Evolutionary conservation across 2,329 filamentous ascomycete species (phyloP).

Genomic region (Pestalotiopsis sp.): DNA sequence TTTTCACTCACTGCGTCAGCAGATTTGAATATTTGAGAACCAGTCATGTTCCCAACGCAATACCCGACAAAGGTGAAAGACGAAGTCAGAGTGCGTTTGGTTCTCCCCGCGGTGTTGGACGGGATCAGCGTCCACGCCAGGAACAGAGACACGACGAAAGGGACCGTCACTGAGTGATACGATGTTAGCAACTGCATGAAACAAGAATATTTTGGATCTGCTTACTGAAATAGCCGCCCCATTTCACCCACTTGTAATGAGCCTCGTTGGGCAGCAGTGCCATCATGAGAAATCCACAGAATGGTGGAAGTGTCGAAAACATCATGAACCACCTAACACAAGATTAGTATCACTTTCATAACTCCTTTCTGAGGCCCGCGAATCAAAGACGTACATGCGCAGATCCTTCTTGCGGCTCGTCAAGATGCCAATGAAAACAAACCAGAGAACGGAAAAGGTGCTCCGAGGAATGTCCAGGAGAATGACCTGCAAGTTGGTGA

Average conservation of each 20-base stretch:
- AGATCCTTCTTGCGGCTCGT: constrained; percentile 36
- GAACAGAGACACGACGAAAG: constrained; percentile 34
- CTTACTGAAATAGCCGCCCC: constrained; percentile 31
- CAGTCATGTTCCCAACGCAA: constrained; percentile 44
- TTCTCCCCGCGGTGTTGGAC: constrained; percentile 47
- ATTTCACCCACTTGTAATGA: constrained; percentile 38
- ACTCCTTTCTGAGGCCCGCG: no score
- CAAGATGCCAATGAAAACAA: constrained; percentile 34
- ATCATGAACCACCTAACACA: constrained; percentile 38
- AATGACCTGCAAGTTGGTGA: constrained; percentile 39
- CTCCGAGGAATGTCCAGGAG: constrained; percentile 37
- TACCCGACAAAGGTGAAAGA: constrained; percentile 17
- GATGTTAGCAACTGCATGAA: constrained; percentile 18
- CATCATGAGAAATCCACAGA: constrained; percentile 39
- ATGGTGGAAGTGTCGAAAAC: constrained; percentile 35
- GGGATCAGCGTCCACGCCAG: constrained; percentile 41
- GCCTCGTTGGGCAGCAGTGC: constrained; percentile 35
- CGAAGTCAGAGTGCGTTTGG: constrained; percentile 32
- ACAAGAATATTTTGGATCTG: neutral
- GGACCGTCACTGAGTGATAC: constrained; percentile 34
- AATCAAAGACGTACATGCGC: constrained; percentile 28
- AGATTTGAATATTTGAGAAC: constrained; percentile 46
- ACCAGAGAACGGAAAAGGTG: constrained; percentile 36
- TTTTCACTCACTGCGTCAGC: constrained; percentile 37
- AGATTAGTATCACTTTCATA: neutral